Conservation (phyloP, 495 filamentous ascomycete species). For the Lasiosphaeriaceae sp. region DNA sequence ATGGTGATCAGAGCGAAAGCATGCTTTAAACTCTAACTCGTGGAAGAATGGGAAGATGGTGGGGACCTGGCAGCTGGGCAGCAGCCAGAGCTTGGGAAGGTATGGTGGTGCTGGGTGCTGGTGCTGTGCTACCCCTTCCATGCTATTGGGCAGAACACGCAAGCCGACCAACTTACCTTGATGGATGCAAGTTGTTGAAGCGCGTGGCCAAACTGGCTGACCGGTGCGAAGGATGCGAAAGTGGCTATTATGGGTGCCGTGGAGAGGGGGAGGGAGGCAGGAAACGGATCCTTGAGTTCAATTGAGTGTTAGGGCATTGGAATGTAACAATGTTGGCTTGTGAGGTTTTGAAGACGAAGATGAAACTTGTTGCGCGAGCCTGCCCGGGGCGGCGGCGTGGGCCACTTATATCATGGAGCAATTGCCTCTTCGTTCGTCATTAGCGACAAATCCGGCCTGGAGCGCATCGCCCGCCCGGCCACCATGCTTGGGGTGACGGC, state of each 20-base stretch:
- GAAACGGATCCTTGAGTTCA: slow-evolving; percentile 1
- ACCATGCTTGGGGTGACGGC: too few relatives aligned
- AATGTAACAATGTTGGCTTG: slow-evolving; percentile 2
- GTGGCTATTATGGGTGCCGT: not conserved
- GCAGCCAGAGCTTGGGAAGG: too few relatives aligned
- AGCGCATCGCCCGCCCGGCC: not conserved
- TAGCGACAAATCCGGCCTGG: slow-evolving; percentile 11
- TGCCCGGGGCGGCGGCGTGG: slow-evolving; percentile 14
- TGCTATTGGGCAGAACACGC: not conserved
- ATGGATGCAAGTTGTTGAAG: not conserved
- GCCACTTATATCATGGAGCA: slow-evolving; percentile 27
- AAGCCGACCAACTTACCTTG: not conserved
- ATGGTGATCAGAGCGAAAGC: not conserved
- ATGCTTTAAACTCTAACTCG: not conserved
- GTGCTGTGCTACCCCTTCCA: not conserved
- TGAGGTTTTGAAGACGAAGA: slow-evolving; percentile 14
- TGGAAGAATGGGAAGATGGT: slow-evolving; percentile 2
- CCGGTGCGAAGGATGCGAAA: not conserved
- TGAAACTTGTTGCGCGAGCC: slow-evolving; percentile 23
- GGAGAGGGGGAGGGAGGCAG: not conserved
- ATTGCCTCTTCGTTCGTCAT: slow-evolving; percentile 18
- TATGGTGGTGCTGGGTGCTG: too few relatives aligned
- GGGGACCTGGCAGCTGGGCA: not conserved
- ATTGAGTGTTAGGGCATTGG: slow-evolving; percentile 13
- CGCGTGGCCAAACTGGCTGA: not conserved